phyloP scores from a whole-genome alignment of 306 rosid genomes.

The Arachis stenosperma region DNA sequence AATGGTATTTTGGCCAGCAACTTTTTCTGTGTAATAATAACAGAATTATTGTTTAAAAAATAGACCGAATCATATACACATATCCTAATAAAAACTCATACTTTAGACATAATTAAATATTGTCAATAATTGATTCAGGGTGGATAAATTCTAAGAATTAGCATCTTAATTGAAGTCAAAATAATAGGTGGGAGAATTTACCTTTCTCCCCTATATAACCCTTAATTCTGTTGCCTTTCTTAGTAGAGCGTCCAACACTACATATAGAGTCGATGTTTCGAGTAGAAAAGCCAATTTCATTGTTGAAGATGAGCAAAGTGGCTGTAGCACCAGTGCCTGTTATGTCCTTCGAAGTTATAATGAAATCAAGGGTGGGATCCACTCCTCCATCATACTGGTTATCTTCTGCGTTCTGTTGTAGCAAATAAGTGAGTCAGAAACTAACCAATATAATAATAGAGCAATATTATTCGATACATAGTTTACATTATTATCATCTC shows the following conservation, averaged over 20 bases:
- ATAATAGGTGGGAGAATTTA: background rate
- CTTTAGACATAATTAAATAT: background rate
- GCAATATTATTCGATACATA: background rate
- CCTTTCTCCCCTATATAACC: constrained; percentile 82
- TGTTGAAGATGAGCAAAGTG: constrained; percentile 62
- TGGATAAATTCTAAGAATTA: background rate
- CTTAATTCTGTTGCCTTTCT: constrained; percentile 54
- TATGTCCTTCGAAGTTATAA: constrained; percentile 57
- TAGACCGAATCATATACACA: too few species aligned
- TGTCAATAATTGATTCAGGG: background rate
- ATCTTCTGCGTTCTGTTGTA: constrained; percentile 70
- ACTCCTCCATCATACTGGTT: constrained; percentile 51
- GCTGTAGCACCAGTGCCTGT: constrained; percentile 58
- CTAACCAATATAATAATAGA: background rate
- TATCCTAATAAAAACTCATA: background rate
- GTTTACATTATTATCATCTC: too few species aligned
- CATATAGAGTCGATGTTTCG: constrained; percentile 65
- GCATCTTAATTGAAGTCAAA: background rate
- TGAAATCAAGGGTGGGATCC: constrained; percentile 57
- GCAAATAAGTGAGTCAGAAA: background rate
- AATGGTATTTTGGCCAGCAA: too few species aligned
- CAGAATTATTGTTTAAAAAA: too few species aligned
- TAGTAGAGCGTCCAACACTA: constrained; percentile 70
- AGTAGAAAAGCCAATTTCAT: constrained; percentile 60
- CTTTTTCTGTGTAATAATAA: too few species aligned